Conservation (phyloP, 306 rosid species). For the Trifolium subterraneum region DNA sequence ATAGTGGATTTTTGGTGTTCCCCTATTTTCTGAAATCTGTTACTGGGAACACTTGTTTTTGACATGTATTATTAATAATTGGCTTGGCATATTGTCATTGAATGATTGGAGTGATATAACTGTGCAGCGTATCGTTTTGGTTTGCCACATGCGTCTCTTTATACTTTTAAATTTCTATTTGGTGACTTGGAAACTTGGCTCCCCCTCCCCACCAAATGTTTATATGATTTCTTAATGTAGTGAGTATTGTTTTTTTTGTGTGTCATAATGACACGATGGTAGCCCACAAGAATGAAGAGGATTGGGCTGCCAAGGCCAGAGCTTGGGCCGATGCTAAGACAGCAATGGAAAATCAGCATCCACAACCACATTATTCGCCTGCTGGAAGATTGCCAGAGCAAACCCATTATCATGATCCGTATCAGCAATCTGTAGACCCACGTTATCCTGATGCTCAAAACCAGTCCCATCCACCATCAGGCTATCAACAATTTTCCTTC, state of each 20-base stretch:
- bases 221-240: slow-evolving; percentile 19
- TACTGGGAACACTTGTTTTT: not conserved
- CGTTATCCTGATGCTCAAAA: slow-evolving; percentile 62
- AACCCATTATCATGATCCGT: slow-evolving; percentile 71
- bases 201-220: not conserved
- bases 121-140: slow-evolving; percentile 2
- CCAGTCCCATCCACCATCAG: slow-evolving; percentile 64
- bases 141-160: slow-evolving; percentile 30
- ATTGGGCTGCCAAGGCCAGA: slow-evolving; percentile 96
- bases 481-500: slow-evolving; percentile 74
- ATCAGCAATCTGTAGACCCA: slow-evolving; percentile 61
- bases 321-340: slow-evolving; percentile 96
- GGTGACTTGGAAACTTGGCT: slow-evolving; percentile 11
- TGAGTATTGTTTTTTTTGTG: slow-evolving; percentile 21
- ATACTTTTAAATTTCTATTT: slow-evolving; percentile 22
- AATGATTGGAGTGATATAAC: slow-evolving; percentile 4
- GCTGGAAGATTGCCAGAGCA: slow-evolving; percentile 76
- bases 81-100: slow-evolving; percentile 26
- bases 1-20: not conserved
- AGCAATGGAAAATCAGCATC: slow-evolving; percentile 76
- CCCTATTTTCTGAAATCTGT: not conserved
- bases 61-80: slow-evolving; percentile 11
- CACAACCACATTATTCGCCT: slow-evolving; percentile 67
- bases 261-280: slow-evolving; percentile 24
- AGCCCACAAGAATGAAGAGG: slow-evolving; percentile 75